These are phyloP conservation scores for Polyporus tsugae DNA, from an alignment of 1,284 basidiomycete species.

Conservation along the genomic window DNA sequence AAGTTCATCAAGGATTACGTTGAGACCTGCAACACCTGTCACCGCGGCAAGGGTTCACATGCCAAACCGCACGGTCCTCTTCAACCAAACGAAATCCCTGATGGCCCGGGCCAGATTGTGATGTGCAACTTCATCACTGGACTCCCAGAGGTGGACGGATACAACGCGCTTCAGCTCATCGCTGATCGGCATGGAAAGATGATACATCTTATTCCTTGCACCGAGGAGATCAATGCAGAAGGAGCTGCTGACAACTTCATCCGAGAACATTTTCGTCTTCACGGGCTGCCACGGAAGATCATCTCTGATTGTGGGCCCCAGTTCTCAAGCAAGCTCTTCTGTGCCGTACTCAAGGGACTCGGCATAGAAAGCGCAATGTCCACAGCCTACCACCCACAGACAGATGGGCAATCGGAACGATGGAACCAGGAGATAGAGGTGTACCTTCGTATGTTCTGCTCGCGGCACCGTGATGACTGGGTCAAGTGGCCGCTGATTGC, in stretches of 20 bases:
- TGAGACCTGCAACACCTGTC: conserved; percentile 48
- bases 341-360: conserved; percentile 17
- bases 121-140: conserved; percentile 46
- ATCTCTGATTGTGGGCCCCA: conserved; percentile 47
- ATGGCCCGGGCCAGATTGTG: conserved; percentile 29
- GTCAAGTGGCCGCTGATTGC: conserved; percentile 6
- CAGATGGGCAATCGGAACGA: conserved; percentile 43
- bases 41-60: conserved; percentile 42
- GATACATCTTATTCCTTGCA: conserved; percentile 15
- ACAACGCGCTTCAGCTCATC: conserved; percentile 37
- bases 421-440: conserved; percentile 42
- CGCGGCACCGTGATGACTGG: conserved; percentile 12
- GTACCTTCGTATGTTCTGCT: conserved; percentile 30
- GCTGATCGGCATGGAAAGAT: conserved; percentile 19
- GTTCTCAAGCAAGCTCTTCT: conserved; percentile 39
- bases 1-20: conserved; percentile 45
- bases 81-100: conserved; percentile 13
- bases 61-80: conserved; percentile 18
- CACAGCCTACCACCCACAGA: conserved; percentile 42
- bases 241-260: conserved; percentile 16
- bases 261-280: conserved; percentile 30
- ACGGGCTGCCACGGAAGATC: conserved; percentile 41
- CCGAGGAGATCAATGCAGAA: conserved; percentile 20
- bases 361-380: conserved; percentile 22
- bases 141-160: conserved; percentile 39